These are phyloP conservation scores for Colletotrichum endophyticum DNA, from an alignment of 2,329 filamentous ascomycete species.

Conservation along the genomic window DNA sequence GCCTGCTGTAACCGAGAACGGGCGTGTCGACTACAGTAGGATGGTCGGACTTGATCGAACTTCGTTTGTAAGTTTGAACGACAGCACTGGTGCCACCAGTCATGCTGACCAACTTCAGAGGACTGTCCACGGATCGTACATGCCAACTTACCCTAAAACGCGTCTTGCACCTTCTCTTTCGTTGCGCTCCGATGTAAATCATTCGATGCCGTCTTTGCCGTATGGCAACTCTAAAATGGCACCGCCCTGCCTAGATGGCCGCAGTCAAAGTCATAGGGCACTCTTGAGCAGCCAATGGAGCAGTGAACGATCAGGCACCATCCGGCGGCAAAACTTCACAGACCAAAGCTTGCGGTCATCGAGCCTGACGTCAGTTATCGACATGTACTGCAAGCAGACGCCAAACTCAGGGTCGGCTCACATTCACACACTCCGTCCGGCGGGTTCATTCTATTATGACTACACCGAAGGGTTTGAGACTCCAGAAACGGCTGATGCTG, in stretches of 20 bases:
- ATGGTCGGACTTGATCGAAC: slow-evolving; percentile 55
- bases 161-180: slow-evolving; percentile 42
- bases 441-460: slow-evolving; percentile 54
- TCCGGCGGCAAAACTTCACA: slow-evolving; percentile 36
- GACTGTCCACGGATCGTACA: slow-evolving; percentile 47
- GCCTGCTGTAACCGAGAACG: slow-evolving; percentile 53
- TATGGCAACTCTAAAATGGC: slow-evolving; percentile 1
- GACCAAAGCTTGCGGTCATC: slow-evolving; percentile 46
- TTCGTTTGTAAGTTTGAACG: slow-evolving; percentile 44
- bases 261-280: slow-evolving; percentile 24
- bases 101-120: slow-evolving; percentile 38
- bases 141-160: slow-evolving; percentile 38
- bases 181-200: slow-evolving; percentile 43
- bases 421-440: slow-evolving; percentile 31
- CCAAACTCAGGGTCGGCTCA: slow-evolving; percentile 25
- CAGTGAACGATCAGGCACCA: slow-evolving; percentile 32
- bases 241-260: slow-evolving; percentile 18
- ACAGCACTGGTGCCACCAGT: background rate
- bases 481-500: slow-evolving; percentile 19
- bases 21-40: slow-evolving; percentile 52
- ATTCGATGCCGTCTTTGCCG: slow-evolving; percentile 44
- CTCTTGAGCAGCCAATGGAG: slow-evolving; percentile 4
- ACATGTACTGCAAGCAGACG: slow-evolving; percentile 46
- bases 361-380: slow-evolving; percentile 55
- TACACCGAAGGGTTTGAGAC: slow-evolving; percentile 57